Conservation (phyloP, 768 basidiomycete genomes). For the Artomyces pyxidatus region DNA sequence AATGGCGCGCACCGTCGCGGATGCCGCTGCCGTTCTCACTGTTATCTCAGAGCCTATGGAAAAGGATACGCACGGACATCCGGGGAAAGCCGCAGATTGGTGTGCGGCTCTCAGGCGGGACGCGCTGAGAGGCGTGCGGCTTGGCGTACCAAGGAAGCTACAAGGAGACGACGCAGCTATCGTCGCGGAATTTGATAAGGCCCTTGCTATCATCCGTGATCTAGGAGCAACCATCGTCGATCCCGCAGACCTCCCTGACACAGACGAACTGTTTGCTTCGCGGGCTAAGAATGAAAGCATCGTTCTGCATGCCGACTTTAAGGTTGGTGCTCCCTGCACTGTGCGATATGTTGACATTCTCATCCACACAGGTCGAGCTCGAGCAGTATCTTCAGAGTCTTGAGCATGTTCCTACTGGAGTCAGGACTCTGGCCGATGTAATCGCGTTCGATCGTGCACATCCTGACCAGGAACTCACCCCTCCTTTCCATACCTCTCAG, state of each 20-base stretch:
- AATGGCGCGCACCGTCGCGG: constrained; percentile 42
- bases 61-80: constrained; percentile 35
- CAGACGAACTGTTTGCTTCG: constrained; percentile 36
- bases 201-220: constrained; percentile 27
- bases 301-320: constrained; percentile 50
- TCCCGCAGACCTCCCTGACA: constrained; percentile 51
- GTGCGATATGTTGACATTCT: neutral
- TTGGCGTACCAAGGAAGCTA: constrained; percentile 37
- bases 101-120: constrained; percentile 41
- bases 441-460: constrained; percentile 52
- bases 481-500: constrained; percentile 28
- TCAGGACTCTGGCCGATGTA: constrained; percentile 46
- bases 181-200: constrained; percentile 30
- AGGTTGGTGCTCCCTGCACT: constrained; percentile 31
- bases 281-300: constrained; percentile 44
- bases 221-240: constrained; percentile 49
- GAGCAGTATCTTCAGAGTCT: constrained; percentile 41
- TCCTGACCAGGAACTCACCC: constrained; percentile 36
- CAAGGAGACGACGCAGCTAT: constrained; percentile 19
- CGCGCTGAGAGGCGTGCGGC: constrained; percentile 36
- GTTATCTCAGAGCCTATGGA: constrained; percentile 35
- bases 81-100: constrained; percentile 44
- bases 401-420: constrained; percentile 45
- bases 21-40: constrained; percentile 47
- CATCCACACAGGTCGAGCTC: constrained; percentile 37